phyloP scores from a whole-genome alignment of 345 rosid species.

The Gossypium raimondii region DNA sequence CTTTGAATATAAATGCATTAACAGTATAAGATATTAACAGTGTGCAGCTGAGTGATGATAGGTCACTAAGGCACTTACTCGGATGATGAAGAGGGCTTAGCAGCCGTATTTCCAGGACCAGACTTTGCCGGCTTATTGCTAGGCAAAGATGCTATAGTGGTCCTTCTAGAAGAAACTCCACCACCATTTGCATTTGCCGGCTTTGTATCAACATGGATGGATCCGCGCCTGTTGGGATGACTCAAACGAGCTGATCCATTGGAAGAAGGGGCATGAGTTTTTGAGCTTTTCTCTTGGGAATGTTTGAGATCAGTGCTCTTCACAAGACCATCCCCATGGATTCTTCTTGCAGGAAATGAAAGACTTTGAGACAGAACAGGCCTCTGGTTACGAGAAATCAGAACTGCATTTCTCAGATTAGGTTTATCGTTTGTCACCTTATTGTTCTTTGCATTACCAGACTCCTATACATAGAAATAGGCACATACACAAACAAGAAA shows the following conservation, averaged over 20 bases:
- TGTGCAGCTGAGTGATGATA: not conserved
- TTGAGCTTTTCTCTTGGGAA: conserved; percentile 25
- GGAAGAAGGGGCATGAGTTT: conserved; percentile 21
- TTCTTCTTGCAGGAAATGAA: conserved; percentile 62
- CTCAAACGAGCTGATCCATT: conserved; percentile 32
- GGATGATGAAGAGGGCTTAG: conserved; percentile 26
- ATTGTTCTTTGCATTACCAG: conserved; percentile 32
- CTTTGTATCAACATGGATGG: conserved; percentile 31
- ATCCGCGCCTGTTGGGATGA: conserved; percentile 24
- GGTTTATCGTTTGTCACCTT: conserved; percentile 50
- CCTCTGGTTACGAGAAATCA: conserved; percentile 40
- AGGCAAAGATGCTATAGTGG: conserved; percentile 33
- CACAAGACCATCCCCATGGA: conserved; percentile 36
- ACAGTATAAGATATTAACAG: not conserved
- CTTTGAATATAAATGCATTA: not conserved
- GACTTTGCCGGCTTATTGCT: conserved; percentile 41
- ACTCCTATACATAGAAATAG: conserved; percentile 38
- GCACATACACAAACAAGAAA: not conserved
- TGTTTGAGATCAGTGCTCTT: conserved; percentile 51
- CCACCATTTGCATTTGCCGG: conserved; percentile 22
- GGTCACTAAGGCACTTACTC: conserved; percentile 40
- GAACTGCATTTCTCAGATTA: conserved; percentile 37
- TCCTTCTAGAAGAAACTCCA: conserved; percentile 27
- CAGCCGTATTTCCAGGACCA: conserved; percentile 31
- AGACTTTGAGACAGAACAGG: conserved; percentile 57